phyloP scores from a whole-genome alignment of 1,284 basidiomycete species.

The Pholiota adiposa region DNA sequence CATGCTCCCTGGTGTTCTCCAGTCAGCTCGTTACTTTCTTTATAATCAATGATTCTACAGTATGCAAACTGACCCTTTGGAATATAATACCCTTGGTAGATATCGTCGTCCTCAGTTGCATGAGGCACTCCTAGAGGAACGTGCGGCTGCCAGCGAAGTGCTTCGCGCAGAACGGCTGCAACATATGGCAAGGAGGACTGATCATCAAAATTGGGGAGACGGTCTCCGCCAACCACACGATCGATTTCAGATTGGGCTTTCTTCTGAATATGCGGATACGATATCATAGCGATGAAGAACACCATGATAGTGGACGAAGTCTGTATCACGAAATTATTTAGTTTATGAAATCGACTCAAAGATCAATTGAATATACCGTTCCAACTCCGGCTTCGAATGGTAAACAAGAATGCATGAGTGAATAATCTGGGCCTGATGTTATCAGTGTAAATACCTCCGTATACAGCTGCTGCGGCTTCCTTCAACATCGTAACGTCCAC shows the following conservation, averaged over 20 bases:
- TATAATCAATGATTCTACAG: background rate
- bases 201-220: slow-evolving; percentile 37
- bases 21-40: background rate
- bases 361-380: background rate
- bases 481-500: slow-evolving; percentile 2
- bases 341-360: too few species aligned
- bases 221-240: slow-evolving; percentile 25
- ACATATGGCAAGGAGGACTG: slow-evolving; percentile 31
- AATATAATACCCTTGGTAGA: slow-evolving; percentile 24
- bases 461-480: slow-evolving; percentile 6
- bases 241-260: slow-evolving; percentile 34
- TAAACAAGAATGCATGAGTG: background rate
- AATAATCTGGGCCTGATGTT: background rate
- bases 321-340: slow-evolving; percentile 1
- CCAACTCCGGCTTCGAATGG: background rate
- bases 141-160: slow-evolving; percentile 22
- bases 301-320: slow-evolving; percentile 14
- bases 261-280: slow-evolving; percentile 36
- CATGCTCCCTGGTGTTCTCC: slow-evolving; percentile 6
- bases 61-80: slow-evolving; percentile 18
- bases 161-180: slow-evolving; percentile 33
- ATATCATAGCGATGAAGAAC: slow-evolving; percentile 38
- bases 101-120: slow-evolving; percentile 18
- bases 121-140: slow-evolving; percentile 20
- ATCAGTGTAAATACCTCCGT: slow-evolving; percentile 22